A percentile compares a stretch with the other conserved stretches of the same genome.
These are phyloP conservation scores for Dioscorea cayenensis DNA, from an alignment of 116 monocot species.

Conservation along the genomic window DNA sequence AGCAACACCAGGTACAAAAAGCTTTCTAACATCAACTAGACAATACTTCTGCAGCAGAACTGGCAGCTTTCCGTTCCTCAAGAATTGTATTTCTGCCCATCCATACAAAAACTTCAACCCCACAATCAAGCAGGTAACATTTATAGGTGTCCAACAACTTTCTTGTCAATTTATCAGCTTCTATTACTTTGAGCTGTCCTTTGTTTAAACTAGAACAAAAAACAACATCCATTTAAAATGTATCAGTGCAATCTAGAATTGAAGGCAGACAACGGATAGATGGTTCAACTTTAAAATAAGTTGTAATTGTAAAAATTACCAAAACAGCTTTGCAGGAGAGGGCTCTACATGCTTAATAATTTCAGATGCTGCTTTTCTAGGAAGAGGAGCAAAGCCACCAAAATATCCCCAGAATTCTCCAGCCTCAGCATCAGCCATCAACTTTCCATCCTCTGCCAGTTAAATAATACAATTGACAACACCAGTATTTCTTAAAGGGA, in stretches of 20 bases:
- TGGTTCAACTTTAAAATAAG: neutral
- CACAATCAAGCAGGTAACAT: constrained; percentile 87
- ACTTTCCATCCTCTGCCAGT: constrained; percentile 63
- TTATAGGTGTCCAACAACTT: constrained; percentile 72
- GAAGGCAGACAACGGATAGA: neutral
- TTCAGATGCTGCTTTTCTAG: constrained; percentile 44
- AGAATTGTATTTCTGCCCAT: constrained; percentile 78
- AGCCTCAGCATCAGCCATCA: constrained; percentile 78
- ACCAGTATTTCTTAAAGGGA: neutral
- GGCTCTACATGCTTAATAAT: constrained; percentile 16
- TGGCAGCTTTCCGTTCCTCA: constrained; percentile 73
- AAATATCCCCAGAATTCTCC: constrained; percentile 81
- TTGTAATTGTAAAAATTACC: constrained; percentile 19
- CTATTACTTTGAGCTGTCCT: constrained; percentile 46
- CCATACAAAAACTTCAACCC: constrained; percentile 86
- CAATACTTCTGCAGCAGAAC: constrained; percentile 77
- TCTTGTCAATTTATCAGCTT: constrained; percentile 57
- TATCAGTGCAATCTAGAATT: neutral
- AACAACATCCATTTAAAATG: neutral
- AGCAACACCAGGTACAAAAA: constrained; percentile 5
- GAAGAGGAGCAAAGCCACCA: constrained; percentile 82
- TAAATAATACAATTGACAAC: neutral
- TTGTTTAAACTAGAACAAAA: constrained; percentile 43
- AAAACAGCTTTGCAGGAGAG: constrained; percentile 34
- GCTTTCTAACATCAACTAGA: neutral